These are phyloP conservation scores for Vitis rupestris DNA, from an alignment of 164 flowering plant species.

Conservation along the genomic window DNA sequence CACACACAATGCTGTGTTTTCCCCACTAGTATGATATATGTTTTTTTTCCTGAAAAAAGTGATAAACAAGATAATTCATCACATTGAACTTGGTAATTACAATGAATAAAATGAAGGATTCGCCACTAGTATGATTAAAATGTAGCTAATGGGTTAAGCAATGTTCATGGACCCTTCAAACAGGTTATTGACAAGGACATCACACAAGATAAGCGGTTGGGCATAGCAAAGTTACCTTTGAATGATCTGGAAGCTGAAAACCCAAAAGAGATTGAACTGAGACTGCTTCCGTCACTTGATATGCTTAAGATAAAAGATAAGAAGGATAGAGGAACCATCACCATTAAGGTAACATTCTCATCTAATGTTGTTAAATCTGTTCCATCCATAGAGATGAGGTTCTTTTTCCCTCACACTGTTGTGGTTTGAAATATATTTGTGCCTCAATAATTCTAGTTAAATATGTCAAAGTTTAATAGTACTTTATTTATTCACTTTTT, in stretches of 20 bases:
- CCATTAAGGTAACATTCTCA: constrained; percentile 53
- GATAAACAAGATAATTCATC: too few species aligned
- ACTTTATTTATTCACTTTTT: too few species aligned
- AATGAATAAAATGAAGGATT: too few species aligned
- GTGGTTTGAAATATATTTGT: background rate
- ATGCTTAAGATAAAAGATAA: constrained; percentile 87
- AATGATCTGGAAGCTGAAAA: constrained; percentile 60
- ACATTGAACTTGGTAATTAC: too few species aligned
- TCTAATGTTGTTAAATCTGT: background rate
- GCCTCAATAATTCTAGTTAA: too few species aligned
- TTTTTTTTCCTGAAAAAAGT: too few species aligned
- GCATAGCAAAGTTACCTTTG: constrained; percentile 73
- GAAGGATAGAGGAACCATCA: constrained; percentile 87
- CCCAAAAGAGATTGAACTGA: constrained; percentile 57
- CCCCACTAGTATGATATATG: too few species aligned
- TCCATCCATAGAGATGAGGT: background rate
- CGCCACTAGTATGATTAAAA: too few species aligned
- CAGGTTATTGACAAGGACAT: constrained; percentile 92
- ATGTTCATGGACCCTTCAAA: constrained; percentile 4
- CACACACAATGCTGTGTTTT: too few species aligned
- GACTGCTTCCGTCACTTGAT: constrained; percentile 77
- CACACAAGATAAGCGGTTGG: constrained; percentile 85
- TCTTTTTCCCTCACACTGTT: background rate
- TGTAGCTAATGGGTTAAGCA: background rate
- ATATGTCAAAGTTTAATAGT: too few species aligned